A percentile compares a stretch with the other conserved stretches of the same genome.
Evolutionary conservation across 768 basidiomycete genomes (phyloP).

Genomic region (Melanogaster broomeanus): DNA sequence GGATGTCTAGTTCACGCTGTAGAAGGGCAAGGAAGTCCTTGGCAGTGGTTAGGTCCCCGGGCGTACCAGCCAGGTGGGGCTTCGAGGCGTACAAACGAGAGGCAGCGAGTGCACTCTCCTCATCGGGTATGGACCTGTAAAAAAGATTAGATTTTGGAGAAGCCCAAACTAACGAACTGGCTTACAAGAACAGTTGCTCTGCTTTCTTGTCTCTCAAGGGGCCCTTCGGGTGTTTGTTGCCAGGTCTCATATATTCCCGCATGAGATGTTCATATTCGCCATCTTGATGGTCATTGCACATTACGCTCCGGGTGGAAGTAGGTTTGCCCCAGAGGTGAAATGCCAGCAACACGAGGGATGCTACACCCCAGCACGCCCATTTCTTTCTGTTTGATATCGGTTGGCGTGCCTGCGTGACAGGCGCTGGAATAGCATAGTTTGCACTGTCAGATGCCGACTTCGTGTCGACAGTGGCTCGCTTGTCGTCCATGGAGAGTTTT

Average conservation of each 20-base stretch:
- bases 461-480: slow-evolving; percentile 1
- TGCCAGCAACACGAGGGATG: slow-evolving; percentile 6
- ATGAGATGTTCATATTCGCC: slow-evolving; percentile 14
- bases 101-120: slow-evolving; percentile 47
- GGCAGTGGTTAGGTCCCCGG: slow-evolving; percentile 57
- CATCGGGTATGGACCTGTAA: slow-evolving; percentile 51
- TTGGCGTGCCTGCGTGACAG: slow-evolving; percentile 11
- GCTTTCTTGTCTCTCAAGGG: slow-evolving; percentile 37
- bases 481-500: slow-evolving; percentile 29
- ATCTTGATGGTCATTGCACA: slow-evolving; percentile 7
- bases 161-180: neutral
- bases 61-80: slow-evolving; percentile 64
- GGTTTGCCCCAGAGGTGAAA: slow-evolving; percentile 17
- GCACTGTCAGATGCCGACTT: neutral
- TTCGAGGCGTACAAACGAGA: slow-evolving; percentile 53
- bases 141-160: neutral
- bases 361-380: slow-evolving; percentile 12
- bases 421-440: slow-evolving; percentile 17
- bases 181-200: slow-evolving; percentile 49
- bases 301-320: neutral
- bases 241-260: slow-evolving; percentile 17
- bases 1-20: slow-evolving; percentile 49
- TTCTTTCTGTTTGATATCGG: slow-evolving; percentile 5
- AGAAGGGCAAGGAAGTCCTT: slow-evolving; percentile 54
- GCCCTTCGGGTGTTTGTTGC: slow-evolving; percentile 9